phyloP scores from a whole-genome alignment of 2,329 filamentous ascomycete genomes.

The Fusarium secorum region DNA sequence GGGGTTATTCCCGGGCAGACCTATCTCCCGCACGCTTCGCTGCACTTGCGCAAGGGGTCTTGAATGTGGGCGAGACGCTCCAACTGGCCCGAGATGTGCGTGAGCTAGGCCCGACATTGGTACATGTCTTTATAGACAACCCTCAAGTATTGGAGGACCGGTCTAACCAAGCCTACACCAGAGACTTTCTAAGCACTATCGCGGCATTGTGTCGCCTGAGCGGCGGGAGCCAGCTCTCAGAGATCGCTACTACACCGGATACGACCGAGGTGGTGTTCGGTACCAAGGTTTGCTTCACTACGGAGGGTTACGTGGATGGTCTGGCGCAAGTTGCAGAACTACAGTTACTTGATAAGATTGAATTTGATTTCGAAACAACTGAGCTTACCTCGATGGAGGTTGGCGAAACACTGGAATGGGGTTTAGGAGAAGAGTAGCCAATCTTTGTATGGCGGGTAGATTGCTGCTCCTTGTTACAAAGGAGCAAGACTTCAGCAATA shows the following conservation, averaged over 20 bases:
- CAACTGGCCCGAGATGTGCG: neutral
- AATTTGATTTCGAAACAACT: neutral
- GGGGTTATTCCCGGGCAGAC: neutral
- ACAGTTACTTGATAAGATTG: neutral
- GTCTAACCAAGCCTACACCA: neutral
- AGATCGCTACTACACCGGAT: accelerated
- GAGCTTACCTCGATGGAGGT: neutral
- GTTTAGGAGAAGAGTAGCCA: neutral
- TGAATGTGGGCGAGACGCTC: neutral
- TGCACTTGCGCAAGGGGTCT: neutral
- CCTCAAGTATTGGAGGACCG: neutral
- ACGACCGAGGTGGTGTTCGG: neutral
- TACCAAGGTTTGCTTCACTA: neutral
- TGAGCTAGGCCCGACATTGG: neutral
- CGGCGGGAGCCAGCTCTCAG: accelerated
- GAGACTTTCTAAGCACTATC: neutral
- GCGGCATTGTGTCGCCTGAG: neutral
- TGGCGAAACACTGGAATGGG: neutral
- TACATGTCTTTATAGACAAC: neutral
- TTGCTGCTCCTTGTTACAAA: neutral
- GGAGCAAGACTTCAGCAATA: neutral
- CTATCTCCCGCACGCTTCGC: neutral
- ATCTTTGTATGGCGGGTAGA: neutral
- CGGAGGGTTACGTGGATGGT: neutral
- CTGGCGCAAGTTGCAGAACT: neutral